Evolutionary conservation across 352 stramenopile species (phyloP).

Genomic region (Pythium vanterpoolii): DNA sequence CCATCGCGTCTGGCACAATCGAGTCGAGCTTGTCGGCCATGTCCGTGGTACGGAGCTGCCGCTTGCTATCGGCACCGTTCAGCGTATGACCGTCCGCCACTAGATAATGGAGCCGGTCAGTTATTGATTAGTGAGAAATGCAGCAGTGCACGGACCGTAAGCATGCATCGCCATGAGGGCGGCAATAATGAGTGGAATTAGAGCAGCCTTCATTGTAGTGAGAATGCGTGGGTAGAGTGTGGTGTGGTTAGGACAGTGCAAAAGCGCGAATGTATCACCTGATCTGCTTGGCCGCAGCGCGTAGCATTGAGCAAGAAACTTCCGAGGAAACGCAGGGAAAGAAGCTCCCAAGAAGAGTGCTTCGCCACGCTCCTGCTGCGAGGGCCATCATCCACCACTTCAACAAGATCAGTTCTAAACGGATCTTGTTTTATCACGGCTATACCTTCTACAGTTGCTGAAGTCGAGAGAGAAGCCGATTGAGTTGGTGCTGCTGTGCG

Average conservation of each 20-base stretch:
- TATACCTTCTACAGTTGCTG: not conserved
- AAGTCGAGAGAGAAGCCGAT: constrained; percentile 27
- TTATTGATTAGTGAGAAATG: not conserved
- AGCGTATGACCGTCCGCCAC: not conserved
- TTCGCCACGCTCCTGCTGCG: not conserved
- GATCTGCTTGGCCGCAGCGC: not conserved
- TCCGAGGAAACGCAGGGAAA: not conserved
- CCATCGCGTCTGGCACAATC: constrained; percentile 5
- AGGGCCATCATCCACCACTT: not conserved
- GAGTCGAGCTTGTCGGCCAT: not conserved
- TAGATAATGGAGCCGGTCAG: not conserved
- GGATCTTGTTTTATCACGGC: not conserved
- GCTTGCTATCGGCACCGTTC: not conserved
- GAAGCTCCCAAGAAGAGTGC: not conserved
- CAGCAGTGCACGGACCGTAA: not conserved
- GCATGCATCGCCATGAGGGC: not conserved
- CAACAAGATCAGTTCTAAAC: not conserved
- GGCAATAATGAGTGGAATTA: not conserved
- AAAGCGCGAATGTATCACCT: not conserved
- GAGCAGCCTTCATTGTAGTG: not conserved
- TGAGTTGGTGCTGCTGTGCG: constrained; percentile 43
- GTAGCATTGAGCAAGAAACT: not conserved
- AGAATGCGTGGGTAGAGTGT: not conserved
- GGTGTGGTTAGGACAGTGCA: not conserved
- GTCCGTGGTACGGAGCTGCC: not conserved